Base-by-base conservation (phyloP, 1,284 basidiomycete genomes). In the Phlebopus sp. region DNA sequence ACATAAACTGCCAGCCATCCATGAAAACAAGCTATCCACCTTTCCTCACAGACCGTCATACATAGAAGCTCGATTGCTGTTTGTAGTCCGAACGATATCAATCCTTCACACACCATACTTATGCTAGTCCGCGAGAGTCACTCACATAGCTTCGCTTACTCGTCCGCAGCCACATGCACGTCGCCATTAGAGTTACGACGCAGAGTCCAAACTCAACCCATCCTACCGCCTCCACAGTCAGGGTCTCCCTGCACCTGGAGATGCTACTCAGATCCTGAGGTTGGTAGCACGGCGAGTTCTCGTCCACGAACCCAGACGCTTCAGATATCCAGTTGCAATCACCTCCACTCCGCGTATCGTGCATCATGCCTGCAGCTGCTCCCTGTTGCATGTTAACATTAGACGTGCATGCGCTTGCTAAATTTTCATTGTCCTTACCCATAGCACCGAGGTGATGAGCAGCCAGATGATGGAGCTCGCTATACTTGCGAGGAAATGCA, bases 401-500 rank as follows among this genome's bases (percentile, higher is more conserved):
- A 41, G 49, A 40, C 51, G 27, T 18, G 43, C 2, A 23, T 40
- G 21, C 34, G 31, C 11, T 9, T 14, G 13, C 17, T 40, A 21
- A 46, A 23, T 18, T 9, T 37, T 15, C 39, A 19, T 37, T 40
- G 19, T 32, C 52, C 46, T 50, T 53, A 84, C 86, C 86, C 86
- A 90, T 59, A 88, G 60, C 5, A 77, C 61, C 5, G 76, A 71
- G 2, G 86, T 86, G 34, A 82, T 59, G 19, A 80, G 62, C 19
- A 89, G 68, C 86, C 86, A 90, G 42, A 83, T 63, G 14, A 86
- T 74, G n/a, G 86, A 89, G 55, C 84, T 86, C 17, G 86, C 84
- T 23, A 89, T 72, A 59, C 79, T 82, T 11, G 86, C 86, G 31
- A 90, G 72, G 34, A 86, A 62, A 59, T 84, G 81, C 35, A 77